Evolutionary conservation across 495 filamentous ascomycete species (phyloP).

Genomic region (Daldinia concentrica): DNA sequence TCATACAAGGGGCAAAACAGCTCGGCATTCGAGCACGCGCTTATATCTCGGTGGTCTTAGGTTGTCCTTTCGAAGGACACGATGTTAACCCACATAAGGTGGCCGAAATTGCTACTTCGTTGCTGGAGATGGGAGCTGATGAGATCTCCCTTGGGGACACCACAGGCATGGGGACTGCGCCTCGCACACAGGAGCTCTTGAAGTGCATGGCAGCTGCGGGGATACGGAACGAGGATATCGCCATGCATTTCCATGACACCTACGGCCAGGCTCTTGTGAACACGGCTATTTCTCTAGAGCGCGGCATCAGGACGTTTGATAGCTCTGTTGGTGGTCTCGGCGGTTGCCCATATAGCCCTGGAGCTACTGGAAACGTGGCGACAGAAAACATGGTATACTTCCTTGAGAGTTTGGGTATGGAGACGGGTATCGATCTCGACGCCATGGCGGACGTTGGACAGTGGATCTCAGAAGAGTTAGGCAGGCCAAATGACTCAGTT

Average conservation of each 20-base stretch:
- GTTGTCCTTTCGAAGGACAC: slow-evolving; percentile 93
- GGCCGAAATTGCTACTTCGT: slow-evolving; percentile 79
- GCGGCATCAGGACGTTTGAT: slow-evolving; percentile 90
- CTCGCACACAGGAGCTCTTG: slow-evolving; percentile 75
- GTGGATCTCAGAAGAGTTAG: slow-evolving; percentile 89
- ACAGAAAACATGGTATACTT: slow-evolving; percentile 95
- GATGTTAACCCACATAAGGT: slow-evolving; percentile 81
- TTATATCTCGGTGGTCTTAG: slow-evolving; percentile 94
- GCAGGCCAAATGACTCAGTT: slow-evolving; percentile 74
- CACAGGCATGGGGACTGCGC: slow-evolving; percentile 94
- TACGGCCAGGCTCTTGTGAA: slow-evolving; percentile 96
- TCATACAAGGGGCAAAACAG: slow-evolving; percentile 77
- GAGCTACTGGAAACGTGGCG: slow-evolving; percentile 93
- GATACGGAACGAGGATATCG: slow-evolving; percentile 80
- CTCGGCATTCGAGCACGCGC: slow-evolving; percentile 80
- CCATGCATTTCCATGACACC: slow-evolving; percentile 96
- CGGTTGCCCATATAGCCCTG: slow-evolving; percentile 92
- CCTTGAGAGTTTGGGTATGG: slow-evolving; percentile 83
- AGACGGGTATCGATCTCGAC: slow-evolving; percentile 88
- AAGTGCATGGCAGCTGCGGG: slow-evolving; percentile 77
- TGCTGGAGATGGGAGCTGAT: slow-evolving; percentile 95
- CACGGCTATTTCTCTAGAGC: slow-evolving; percentile 83
- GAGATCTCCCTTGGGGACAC: slow-evolving; percentile 95
- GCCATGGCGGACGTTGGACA: slow-evolving; percentile 80
- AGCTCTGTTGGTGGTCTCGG: slow-evolving; percentile 89